These are phyloP conservation scores for Insectozyma bohioensis DNA, from an alignment of 1,139 yeast genomes.

Conservation along the genomic window DNA sequence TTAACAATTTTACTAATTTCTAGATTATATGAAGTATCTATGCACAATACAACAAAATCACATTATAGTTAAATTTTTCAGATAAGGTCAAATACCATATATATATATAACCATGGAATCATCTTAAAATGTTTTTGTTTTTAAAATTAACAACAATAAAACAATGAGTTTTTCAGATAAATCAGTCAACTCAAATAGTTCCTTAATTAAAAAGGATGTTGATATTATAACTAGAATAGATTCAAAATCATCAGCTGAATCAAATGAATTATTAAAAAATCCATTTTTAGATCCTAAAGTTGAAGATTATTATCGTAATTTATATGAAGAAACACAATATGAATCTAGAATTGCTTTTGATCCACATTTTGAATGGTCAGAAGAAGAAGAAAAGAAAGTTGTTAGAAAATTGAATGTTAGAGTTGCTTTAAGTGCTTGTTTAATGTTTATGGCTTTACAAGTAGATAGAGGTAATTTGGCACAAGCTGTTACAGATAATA, in stretches of 20 bases:
- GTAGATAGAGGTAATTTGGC: constrained; percentile 31
- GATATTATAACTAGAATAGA: constrained; percentile 3
- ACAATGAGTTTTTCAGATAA: no score
- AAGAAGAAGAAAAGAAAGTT: constrained; percentile 29
- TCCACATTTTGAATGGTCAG: constrained; percentile 34
- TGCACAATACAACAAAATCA: no score
- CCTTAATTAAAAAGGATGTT: not conserved
- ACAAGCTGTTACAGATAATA: constrained; percentile 33
- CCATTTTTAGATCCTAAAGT: constrained; percentile 14
- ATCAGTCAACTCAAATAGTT: no score
- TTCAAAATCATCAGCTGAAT: constrained; percentile 10
- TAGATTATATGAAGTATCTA: no score
- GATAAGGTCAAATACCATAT: no score
- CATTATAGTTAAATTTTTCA: no score
- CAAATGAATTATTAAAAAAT: constrained; percentile 5
- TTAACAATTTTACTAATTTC: no score
- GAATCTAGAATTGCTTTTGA: constrained; percentile 36
- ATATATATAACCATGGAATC: no score
- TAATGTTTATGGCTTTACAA: constrained; percentile 32
- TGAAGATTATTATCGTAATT: constrained; percentile 14
- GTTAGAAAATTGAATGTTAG: constrained; percentile 24
- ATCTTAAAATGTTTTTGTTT: no score
- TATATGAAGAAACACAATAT: constrained; percentile 30
- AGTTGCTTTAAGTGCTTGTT: constrained; percentile 29
- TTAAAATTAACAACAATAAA: no score